Conservation (phyloP, 495 filamentous ascomycete species). For the Echria macrotheca region DNA sequence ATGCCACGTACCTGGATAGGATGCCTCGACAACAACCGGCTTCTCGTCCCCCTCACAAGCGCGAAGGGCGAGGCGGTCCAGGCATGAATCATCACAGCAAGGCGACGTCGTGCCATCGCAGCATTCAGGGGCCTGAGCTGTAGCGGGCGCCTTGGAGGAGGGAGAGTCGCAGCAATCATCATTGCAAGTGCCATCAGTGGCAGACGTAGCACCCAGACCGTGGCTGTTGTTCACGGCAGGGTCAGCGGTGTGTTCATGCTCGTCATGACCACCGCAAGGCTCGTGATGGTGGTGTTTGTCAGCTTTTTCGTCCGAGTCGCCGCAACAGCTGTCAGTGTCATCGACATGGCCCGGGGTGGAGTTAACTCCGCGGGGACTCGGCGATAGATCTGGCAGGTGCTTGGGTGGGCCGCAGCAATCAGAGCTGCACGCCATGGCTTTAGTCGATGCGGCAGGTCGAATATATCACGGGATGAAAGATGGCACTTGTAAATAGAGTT, state of each 20-base stretch:
- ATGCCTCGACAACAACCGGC: not conserved
- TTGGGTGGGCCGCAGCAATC: constrained; percentile 15
- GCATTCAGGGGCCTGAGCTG: constrained; percentile 14
- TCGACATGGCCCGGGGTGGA: not conserved
- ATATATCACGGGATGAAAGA: not conserved
- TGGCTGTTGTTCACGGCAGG: not conserved
- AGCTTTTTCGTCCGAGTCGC: not conserved
- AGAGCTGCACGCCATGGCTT: constrained; percentile 19
- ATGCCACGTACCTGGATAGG: constrained; percentile 1
- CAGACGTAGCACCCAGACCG: not conserved
- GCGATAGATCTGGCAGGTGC: no score
- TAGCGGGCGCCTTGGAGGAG: constrained; percentile 2
- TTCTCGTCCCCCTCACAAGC: constrained; percentile 23
- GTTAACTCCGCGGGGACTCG: no score
- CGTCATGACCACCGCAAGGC: not conserved
- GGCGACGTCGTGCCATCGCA: constrained; percentile 31
- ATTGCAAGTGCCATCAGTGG: constrained; percentile 9
- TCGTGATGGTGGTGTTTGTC: no score
- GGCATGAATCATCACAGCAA: constrained; percentile 38
- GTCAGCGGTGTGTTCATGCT: not conserved
- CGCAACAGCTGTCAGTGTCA: not conserved
- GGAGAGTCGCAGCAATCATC: constrained; percentile 14
- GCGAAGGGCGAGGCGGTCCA: constrained; percentile 44
- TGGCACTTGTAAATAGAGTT: not conserved
- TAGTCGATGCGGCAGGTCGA: not conserved